Percentiles rank a stretch among this genome's conserved stretches.
phyloP scores from a whole-genome alignment of 2,329 filamentous ascomycete genomes.

The Aciculosporium take region DNA sequence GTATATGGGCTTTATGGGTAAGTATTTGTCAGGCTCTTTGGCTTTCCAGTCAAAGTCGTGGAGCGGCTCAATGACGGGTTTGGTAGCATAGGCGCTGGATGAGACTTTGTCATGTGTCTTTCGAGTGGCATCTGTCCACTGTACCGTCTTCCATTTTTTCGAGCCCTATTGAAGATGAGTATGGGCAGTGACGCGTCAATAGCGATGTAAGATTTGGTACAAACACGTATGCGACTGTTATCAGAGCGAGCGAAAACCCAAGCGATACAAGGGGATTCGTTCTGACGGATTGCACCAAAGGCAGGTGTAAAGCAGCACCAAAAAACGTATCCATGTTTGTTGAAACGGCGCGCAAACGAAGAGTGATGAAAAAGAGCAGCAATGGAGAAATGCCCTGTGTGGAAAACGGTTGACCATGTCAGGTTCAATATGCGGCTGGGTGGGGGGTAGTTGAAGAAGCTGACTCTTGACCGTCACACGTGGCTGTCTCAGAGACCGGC shows the following conservation, averaged over 20 bases:
- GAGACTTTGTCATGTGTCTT: background rate
- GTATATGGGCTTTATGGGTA: slow-evolving; percentile 38
- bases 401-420: no score
- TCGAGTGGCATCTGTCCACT: background rate
- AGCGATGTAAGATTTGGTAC: background rate
- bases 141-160: background rate
- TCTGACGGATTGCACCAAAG: background rate
- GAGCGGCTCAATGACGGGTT: slow-evolving; percentile 12
- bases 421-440: no score
- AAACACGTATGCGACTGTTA: background rate
- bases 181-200: background rate
- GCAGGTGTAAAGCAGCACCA: background rate
- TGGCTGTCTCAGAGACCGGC: no score
- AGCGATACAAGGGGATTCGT: background rate
- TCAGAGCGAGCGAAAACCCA: background rate
- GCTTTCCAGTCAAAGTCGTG: slow-evolving; percentile 25
- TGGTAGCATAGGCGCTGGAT: background rate
- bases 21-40: slow-evolving; percentile 23
- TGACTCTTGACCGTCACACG: no score
- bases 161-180: background rate
- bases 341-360: no score
- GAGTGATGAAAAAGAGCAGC: no score
- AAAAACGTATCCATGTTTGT: background rate
- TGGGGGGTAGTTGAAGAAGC: no score
- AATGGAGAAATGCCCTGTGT: no score